Evolutionary conservation across 441 rosid genomes (phyloP).

Genomic region (Melastoma candidum): DNA sequence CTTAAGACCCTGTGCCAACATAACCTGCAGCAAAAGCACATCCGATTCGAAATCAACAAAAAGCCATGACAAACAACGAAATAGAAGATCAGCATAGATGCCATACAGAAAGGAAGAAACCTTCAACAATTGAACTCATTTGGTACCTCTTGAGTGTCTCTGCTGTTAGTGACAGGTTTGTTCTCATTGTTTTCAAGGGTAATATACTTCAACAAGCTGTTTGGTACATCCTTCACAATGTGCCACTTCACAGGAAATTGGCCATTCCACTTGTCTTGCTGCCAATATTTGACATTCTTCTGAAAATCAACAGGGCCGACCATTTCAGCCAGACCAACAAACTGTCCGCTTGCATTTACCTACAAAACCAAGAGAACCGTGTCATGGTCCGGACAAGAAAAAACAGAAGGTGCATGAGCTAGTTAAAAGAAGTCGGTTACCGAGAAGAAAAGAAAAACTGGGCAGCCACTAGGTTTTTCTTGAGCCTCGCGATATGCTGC

Average conservation of each 20-base stretch:
- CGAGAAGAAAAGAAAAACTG: constrained; percentile 77
- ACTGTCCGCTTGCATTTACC: constrained; percentile 94
- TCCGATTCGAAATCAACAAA: neutral
- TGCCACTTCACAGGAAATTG: constrained; percentile 91
- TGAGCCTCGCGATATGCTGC: constrained; percentile 77
- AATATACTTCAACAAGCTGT: constrained; percentile 75
- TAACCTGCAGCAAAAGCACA: constrained; percentile 33
- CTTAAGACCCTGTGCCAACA: constrained; percentile 65
- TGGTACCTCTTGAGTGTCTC: constrained; percentile 90
- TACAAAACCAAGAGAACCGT: constrained; percentile 6
- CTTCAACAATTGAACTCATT: neutral
- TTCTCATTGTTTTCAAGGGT: constrained; percentile 88
- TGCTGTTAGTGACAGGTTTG: constrained; percentile 88
- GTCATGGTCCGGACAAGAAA: neutral
- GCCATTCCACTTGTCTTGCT: constrained; percentile 97
- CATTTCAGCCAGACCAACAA: constrained; percentile 95
- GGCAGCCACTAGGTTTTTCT: constrained; percentile 60
- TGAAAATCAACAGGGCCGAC: constrained; percentile 77
- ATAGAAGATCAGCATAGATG: neutral
- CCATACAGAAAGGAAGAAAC: neutral
- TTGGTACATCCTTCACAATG: constrained; percentile 82
- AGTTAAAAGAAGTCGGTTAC: constrained; percentile 25
- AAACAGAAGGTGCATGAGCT: constrained; percentile 7
- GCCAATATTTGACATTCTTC: constrained; percentile 80
- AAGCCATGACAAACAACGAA: neutral